Percentiles rank a stretch among this genome's conserved stretches.
These are phyloP conservation scores for Adansonia madagascariensis DNA, from an alignment of 441 rosid species.

Conservation along the genomic window DNA sequence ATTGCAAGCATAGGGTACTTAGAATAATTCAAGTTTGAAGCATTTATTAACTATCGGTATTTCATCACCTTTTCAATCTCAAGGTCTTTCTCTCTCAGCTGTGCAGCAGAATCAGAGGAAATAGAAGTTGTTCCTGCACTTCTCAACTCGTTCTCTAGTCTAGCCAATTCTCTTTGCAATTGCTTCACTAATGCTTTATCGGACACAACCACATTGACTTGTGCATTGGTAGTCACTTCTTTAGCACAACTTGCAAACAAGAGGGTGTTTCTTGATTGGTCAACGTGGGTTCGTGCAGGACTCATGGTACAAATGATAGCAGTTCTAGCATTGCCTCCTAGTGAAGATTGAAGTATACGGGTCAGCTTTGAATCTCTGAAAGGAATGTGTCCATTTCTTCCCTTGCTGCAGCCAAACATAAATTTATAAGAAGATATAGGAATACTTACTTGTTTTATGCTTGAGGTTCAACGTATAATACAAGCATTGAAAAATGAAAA, in stretches of 20 bases:
- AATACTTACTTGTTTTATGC: conserved; percentile 3
- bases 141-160: conserved; percentile 67
- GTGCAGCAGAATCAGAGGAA: conserved; percentile 46
- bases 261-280: conserved; percentile 83
- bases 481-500: conserved; percentile 2
- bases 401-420: conserved; percentile 59
- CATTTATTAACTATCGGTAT: neutral
- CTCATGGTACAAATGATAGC: conserved; percentile 79
- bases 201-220: conserved; percentile 73
- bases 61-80: conserved; percentile 61
- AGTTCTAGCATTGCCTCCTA: conserved; percentile 77
- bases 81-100: conserved; percentile 64
- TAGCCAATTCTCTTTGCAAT: conserved; percentile 72
- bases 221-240: conserved; percentile 79
- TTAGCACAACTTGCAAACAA: conserved; percentile 86
- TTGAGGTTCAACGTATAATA: neutral
- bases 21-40: neutral
- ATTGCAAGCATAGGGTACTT: neutral
- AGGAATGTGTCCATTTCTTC: conserved; percentile 74
- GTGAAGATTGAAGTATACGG: conserved; percentile 68
- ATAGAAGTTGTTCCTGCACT: conserved; percentile 43
- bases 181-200: conserved; percentile 78
- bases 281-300: conserved; percentile 73
- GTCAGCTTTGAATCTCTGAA: conserved; percentile 82
- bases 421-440: conserved; percentile 24